Base-by-base conservation (phyloP, 2,329 filamentous ascomycete species). In the Fusarium sp. region DNA sequence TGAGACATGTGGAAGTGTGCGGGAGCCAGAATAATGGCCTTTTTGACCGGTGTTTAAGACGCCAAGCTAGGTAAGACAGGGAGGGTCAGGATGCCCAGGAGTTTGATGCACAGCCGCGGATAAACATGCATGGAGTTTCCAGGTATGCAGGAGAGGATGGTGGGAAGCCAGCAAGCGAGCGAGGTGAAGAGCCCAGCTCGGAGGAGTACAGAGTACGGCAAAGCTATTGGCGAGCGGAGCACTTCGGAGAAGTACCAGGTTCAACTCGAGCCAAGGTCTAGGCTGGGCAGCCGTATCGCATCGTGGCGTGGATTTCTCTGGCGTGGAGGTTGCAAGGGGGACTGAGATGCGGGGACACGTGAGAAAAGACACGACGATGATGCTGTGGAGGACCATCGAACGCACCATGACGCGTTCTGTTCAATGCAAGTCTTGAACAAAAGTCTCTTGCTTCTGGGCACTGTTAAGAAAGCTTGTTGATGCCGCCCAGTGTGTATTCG, bases 261-360 rank as follows among this genome's bases (percentile, higher is more conserved):
- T 71, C 71, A 64, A 60, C 30, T 67, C 67, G 53, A 63, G 67
- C 60, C 74, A 69, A 69, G 65, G 73, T 64, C 61, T 64, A 63
- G 73, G 62, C 74, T 70, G 73, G 67, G 56, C 64, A 73, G 69
- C 70, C 60, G 67, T 68, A 76, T 76, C 73, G 50, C 70, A 66
- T 71, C 69, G 74, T 78, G 74, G 76, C 75, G 74, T 68, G 71
- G 69, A 49, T 69, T 43, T 61, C 57, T 63, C 69, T 54, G 71
- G 62, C 69, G 76, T 68, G 76, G 75, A 77, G 75, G 73, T 72
- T 70, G 73, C 67, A 75, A 70, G 58, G 64, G 63, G 75, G 61
- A 63, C 57, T 69, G 61, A 76, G 76, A 75, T 78, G 76, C 76
- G 76, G 76, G 76, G 76, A 78, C 76, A 78, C 69, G 75, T 77